Percentiles rank a stretch among this genome's conserved stretches.
Conservation (phyloP, 345 rosid species). For the Salix dunnii region DNA sequence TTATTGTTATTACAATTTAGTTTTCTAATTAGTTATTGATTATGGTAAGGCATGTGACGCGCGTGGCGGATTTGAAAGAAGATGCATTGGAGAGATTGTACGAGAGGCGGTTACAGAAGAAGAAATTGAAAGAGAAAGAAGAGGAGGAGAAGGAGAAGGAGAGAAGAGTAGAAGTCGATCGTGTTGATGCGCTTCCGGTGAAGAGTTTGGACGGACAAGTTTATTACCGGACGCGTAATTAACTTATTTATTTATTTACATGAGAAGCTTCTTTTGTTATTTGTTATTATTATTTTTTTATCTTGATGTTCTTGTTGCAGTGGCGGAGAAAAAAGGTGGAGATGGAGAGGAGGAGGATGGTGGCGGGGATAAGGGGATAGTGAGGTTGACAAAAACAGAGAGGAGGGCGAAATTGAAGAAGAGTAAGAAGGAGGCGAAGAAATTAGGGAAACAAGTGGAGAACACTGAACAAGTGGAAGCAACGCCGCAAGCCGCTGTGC, state of each 20-base stretch:
- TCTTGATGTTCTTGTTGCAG: background rate
- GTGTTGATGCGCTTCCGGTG: constrained; percentile 80
- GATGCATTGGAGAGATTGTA: constrained; percentile 73
- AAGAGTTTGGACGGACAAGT: constrained; percentile 77
- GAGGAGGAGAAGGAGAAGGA: constrained; percentile 31
- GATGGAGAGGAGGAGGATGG: constrained; percentile 25
- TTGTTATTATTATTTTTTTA: no score
- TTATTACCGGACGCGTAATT: constrained; percentile 52
- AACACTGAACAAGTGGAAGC: constrained; percentile 39
- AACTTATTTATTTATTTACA: background rate
- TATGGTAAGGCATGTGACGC: constrained; percentile 54
- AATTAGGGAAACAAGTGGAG: constrained; percentile 47
- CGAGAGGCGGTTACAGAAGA: constrained; percentile 55
- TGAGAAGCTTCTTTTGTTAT: background rate
- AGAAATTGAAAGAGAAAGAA: constrained; percentile 32
- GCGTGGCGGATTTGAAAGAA: constrained; percentile 53
- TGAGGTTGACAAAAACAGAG: constrained; percentile 64
- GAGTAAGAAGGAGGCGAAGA: constrained; percentile 69
- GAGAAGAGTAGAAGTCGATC: constrained; percentile 43
- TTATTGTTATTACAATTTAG: background rate
- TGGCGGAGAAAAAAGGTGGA: constrained; percentile 19
- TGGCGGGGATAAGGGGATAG: constrained; percentile 25
- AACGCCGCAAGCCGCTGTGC: constrained; percentile 67
- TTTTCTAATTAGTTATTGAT: background rate
- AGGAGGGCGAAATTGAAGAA: constrained; percentile 79